Conservation (phyloP, 805 yeast species). For the Geotrichum ghanense region DNA sequence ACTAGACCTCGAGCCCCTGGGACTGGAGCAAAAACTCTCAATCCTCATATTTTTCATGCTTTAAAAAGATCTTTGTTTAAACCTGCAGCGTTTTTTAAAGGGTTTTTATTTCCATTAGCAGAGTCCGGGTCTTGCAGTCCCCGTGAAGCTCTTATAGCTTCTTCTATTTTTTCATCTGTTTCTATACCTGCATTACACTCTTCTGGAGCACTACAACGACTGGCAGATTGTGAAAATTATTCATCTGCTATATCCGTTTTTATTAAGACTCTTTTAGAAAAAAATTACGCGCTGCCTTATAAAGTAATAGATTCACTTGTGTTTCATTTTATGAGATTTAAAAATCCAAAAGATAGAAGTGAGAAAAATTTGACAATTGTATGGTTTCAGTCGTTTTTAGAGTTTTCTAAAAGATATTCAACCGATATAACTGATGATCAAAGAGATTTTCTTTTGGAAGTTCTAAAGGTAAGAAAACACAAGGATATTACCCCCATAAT, state of each 20-base stretch:
- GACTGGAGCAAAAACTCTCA: slow-evolving; percentile 37
- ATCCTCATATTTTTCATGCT: slow-evolving; percentile 88
- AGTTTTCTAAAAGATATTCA: slow-evolving; percentile 91
- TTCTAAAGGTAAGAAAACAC: slow-evolving; percentile 82
- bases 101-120: slow-evolving; percentile 86
- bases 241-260: slow-evolving; percentile 87
- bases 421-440: slow-evolving; percentile 98
- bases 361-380: slow-evolving; percentile 63
- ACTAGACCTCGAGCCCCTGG: slow-evolving; percentile 11
- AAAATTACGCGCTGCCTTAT: slow-evolving; percentile 93
- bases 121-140: slow-evolving; percentile 73
- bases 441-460: slow-evolving; percentile 84
- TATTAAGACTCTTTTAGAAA: slow-evolving; percentile 79
- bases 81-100: slow-evolving; percentile 96
- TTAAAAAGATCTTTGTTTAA: slow-evolving; percentile 87
- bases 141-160: slow-evolving; percentile 91
- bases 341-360: slow-evolving; percentile 32
- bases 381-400: slow-evolving; percentile 93
- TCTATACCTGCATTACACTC: slow-evolving; percentile 94
- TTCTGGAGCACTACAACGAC: slow-evolving; percentile 82
- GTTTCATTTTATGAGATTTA: slow-evolving; percentile 84
- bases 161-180: slow-evolving; percentile 77
- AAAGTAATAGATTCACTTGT: slow-evolving; percentile 93
- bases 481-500: slow-evolving; percentile 86
- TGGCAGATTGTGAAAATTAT: slow-evolving; percentile 63